Evolutionary conservation across 306 rosid species (phyloP), one percentile per base, ranked within the genome.

Genomic region (Pyrus pyrifolia): DNA sequence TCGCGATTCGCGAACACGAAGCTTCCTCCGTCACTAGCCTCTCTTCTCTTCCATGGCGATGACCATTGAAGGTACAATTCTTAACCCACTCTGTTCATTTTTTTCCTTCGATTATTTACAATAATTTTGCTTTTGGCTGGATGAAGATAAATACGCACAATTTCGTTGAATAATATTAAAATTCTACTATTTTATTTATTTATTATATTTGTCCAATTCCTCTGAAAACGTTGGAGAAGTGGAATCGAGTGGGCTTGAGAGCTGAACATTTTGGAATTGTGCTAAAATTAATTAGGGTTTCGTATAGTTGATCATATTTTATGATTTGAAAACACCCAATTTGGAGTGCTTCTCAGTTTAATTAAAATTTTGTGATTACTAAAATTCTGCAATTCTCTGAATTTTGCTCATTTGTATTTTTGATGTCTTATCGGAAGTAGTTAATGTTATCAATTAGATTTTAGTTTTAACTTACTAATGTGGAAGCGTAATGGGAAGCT

Each of bases 31-130:
- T 74, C 53, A 38, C 73, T 9, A 33, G n/a, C 72, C 77, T 35
- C 38, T 64, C 72, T 44, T 19, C 68, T 23, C 60, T 67, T 61
- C 76, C 33, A 87, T 87, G 90, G 78, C 88, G 81, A 87, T 87
- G 90, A 84, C 88, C 38, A 71, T 87, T 59, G 88, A 82, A 79
- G 90, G 85, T 79, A 63, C 63, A 66, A 4, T 55, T 76, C 77
- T 49, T 2, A 19, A 11, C 55, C 12, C 70, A 11, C 18, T 55
- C 15, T 27, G 8, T 66, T 31, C 19, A 17, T 31, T 21, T 14
- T 13, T 61, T 61, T 6, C 27, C 7, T 42, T 11, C 17, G 51
- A 68, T 75, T 2, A 6, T 33, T 58, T 68, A 11, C 13, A n/a
- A 14, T 22, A 15, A 21, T 11, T 23, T 55, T 29, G 53, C 2